These are phyloP conservation scores for Tetrahymena malaccensis DNA, from an alignment of 73 alveolate species.

Conservation along the genomic window DNA sequence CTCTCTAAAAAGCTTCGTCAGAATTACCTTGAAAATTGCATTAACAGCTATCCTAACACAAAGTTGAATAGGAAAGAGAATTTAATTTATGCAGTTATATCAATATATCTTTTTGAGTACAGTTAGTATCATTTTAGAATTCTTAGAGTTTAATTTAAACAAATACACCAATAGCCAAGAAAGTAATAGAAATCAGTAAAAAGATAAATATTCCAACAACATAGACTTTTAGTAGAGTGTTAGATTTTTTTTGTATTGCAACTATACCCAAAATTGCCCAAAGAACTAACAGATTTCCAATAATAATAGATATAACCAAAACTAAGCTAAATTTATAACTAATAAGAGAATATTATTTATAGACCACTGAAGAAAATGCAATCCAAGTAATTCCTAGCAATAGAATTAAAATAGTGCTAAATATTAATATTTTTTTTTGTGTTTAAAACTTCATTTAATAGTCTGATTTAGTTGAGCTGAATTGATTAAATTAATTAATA, in stretches of 20 bases:
- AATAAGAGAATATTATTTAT: too few relatives aligned
- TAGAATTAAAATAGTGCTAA: not conserved
- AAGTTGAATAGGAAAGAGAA: not conserved
- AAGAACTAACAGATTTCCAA: not conserved
- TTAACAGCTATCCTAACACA: not conserved
- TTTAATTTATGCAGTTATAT: not conserved
- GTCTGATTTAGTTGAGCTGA: too few relatives aligned
- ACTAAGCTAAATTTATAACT: not conserved
- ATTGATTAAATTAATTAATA: too few relatives aligned
- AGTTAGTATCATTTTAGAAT: not conserved
- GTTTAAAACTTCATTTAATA: not conserved
- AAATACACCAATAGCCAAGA: not conserved
- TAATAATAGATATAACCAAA: not conserved
- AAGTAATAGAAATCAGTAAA: not conserved
- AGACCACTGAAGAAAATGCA: not conserved
- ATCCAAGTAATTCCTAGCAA: not conserved
- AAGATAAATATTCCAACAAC: not conserved
- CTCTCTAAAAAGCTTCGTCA: not conserved
- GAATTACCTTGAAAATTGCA: not conserved
- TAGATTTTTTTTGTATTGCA: not conserved
- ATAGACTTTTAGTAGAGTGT: too few relatives aligned
- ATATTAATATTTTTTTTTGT: too few relatives aligned
- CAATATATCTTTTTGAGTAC: not conserved
- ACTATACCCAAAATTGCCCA: not conserved
- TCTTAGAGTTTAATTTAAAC: not conserved